Conservation (phyloP, 2,329 filamentous ascomycete species). For the Drechslera avenae region DNA sequence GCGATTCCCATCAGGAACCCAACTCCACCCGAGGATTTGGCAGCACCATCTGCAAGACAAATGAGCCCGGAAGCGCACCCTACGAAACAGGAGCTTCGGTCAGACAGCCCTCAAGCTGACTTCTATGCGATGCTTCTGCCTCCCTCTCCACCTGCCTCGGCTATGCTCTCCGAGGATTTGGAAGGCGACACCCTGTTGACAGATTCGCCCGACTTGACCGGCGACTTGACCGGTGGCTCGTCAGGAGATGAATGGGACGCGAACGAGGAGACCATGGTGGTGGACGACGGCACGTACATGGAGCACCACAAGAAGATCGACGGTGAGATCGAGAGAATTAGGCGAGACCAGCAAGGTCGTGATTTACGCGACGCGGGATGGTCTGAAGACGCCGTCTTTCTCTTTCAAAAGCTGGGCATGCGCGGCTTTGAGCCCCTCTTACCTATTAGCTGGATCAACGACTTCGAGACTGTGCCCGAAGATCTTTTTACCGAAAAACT, state of each 20-base stretch:
- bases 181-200: conserved; percentile 41
- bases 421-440: conserved; percentile 63
- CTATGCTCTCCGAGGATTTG: conserved; percentile 26
- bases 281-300: conserved; percentile 41
- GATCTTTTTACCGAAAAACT: conserved; percentile 56
- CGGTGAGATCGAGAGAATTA: conserved; percentile 28
- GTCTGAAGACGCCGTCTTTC: conserved; percentile 57
- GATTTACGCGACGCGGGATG: conserved; percentile 54
- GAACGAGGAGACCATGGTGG: conserved; percentile 45
- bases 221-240: conserved; percentile 11
- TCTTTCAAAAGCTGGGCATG: conserved; percentile 60
- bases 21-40: neutral
- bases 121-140: conserved; percentile 33
- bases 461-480: conserved; percentile 60
- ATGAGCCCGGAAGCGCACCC: conserved; percentile 44
- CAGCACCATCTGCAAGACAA: conserved; percentile 18
- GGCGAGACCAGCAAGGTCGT: conserved; percentile 33
- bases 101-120: conserved; percentile 28
- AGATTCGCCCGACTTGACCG: conserved; percentile 11
- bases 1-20: conserved; percentile 22
- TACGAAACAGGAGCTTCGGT: conserved; percentile 29
- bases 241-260: conserved; percentile 38
- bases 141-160: conserved; percentile 40
- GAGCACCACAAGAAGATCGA: conserved; percentile 31
- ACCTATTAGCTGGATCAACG: conserved; percentile 57